Percentiles rank a stretch among this genome's conserved stretches.
Conservation (phyloP, 1,139 yeast genomes). For the Candida tropicalis region DNA sequence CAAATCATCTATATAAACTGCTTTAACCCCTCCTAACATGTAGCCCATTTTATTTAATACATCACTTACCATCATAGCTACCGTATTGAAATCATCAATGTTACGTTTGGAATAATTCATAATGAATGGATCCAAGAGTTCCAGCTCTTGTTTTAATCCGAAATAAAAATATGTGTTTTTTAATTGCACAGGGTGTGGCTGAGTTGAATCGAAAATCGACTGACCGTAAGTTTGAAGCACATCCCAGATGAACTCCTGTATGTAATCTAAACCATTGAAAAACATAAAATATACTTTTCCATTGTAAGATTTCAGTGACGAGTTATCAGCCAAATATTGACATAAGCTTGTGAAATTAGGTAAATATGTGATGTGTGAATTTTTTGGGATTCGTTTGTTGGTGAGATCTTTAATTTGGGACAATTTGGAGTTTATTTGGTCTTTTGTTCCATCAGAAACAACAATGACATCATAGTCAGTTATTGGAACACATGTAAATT, state of each 20-base stretch:
- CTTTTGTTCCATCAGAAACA: slow-evolving; percentile 37
- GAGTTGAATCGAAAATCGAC: slow-evolving; percentile 4
- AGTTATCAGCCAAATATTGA: background rate
- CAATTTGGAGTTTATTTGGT: slow-evolving; percentile 33
- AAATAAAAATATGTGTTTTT: slow-evolving; percentile 39
- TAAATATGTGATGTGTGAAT: background rate
- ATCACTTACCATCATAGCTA: slow-evolving; percentile 38
- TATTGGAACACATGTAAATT: slow-evolving; percentile 37
- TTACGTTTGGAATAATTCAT: background rate
- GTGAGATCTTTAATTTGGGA: slow-evolving; percentile 22
- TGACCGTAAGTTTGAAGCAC: slow-evolving; percentile 34
- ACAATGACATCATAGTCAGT: slow-evolving; percentile 38
- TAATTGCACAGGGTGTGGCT: slow-evolving; percentile 13
- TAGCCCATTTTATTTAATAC: slow-evolving; percentile 38
- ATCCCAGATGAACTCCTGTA: slow-evolving; percentile 35
- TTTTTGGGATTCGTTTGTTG: background rate
- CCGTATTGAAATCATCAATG: slow-evolving; percentile 24
- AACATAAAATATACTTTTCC: slow-evolving; percentile 45
- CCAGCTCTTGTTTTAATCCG: slow-evolving; percentile 22
- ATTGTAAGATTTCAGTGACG: background rate
- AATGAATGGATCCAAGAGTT: background rate
- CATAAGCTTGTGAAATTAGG: background rate
- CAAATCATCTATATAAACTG: slow-evolving; percentile 38
- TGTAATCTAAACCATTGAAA: slow-evolving; percentile 38
- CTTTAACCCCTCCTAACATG: slow-evolving; percentile 37